Evolutionary conservation across 164 flowering plant genomes (phyloP), one percentile per base, ranked within the genome.

Genomic region (Sedum album): DNA sequence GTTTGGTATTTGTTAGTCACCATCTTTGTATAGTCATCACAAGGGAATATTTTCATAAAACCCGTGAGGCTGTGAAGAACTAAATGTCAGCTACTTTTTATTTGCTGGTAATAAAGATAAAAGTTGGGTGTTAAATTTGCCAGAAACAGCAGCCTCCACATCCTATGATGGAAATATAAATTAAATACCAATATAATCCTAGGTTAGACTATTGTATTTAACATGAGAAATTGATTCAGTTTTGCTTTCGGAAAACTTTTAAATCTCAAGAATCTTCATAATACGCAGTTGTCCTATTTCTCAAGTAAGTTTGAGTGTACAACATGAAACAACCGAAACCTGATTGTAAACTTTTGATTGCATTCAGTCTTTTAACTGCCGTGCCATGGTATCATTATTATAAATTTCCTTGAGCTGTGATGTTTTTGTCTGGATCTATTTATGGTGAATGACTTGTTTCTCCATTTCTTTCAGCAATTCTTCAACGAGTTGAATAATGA

Each of bases 401-500:
- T 57, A 4, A 26, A 11, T 15, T 14, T 6, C 18, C 31, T 0
- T 28, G 20, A 28, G 18, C 62, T 39, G 8, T 35, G 25, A 7
- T 64, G 26, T 21, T 53, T 13, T 53, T 7, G 13, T 20, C 31
- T 38, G 5, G 31, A 44, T 64, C 66, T 21, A 33, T 33, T 66
- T 17, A 41, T 42, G n/a, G 31, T 28, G 31, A 6, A 66, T 41
- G 53, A 66, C 35, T 28, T 66, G 18, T 42, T n/a, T 28, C 42
- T 23, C 53, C 64, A 33, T 64, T 71, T 1, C 48, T 67, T 73
- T 35, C 80, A 94, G 97, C 86, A 85, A 91, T 86, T 95, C 53
- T 41, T 87, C 71, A 66, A 79, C 71, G 96, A 90, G 83, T 79
- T 95, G 81, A 82, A 81, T 62, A 88, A 85, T 76, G 97, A 95